Conservation (phyloP, 352 stramenopile genomes). For the Lagenidium giganteum region DNA sequence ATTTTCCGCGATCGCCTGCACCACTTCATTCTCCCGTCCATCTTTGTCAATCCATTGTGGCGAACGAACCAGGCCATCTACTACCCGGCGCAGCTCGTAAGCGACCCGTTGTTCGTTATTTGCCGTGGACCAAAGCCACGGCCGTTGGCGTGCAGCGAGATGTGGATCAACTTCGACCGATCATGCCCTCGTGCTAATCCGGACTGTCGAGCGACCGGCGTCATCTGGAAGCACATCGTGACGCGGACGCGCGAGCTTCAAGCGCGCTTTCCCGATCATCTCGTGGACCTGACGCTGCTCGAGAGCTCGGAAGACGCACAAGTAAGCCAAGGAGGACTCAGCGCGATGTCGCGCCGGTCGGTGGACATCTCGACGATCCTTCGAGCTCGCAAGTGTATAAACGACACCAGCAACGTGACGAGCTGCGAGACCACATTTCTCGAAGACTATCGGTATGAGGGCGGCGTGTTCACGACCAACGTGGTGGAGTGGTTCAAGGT, state of each 20-base stretch:
- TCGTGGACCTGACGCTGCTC: constrained; percentile 8
- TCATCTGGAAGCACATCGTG: constrained; percentile 4
- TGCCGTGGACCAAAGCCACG: background rate
- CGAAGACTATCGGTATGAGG: constrained; percentile 23
- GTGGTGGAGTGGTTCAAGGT: constrained; percentile 3
- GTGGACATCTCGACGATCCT: constrained; percentile 14
- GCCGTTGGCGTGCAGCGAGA: constrained; percentile 1
- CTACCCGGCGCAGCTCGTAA: too few species aligned
- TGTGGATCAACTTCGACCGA: constrained; percentile 2
- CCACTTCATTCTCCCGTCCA: constrained; percentile 25
- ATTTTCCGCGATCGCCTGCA: constrained; percentile 27
- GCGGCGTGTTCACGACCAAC: constrained; percentile 2
- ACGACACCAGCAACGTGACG: background rate
- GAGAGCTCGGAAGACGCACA: constrained; percentile 4
- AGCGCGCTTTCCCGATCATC: constrained; percentile 3
- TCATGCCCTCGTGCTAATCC: too few species aligned
- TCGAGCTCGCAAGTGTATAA: constrained; percentile 1
- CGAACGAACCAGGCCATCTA: constrained; percentile 16
- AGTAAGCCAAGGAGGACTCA: constrained; percentile 8
- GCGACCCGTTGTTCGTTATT: background rate
- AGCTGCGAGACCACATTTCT: constrained; percentile 11
- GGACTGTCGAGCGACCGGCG: background rate
- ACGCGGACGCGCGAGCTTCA: constrained; percentile 1
- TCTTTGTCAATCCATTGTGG: constrained; percentile 13
- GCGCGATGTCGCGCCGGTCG: background rate